Evolutionary conservation across 768 basidiomycete genomes (phyloP).

Genomic region (Rhizopogon rudus): DNA sequence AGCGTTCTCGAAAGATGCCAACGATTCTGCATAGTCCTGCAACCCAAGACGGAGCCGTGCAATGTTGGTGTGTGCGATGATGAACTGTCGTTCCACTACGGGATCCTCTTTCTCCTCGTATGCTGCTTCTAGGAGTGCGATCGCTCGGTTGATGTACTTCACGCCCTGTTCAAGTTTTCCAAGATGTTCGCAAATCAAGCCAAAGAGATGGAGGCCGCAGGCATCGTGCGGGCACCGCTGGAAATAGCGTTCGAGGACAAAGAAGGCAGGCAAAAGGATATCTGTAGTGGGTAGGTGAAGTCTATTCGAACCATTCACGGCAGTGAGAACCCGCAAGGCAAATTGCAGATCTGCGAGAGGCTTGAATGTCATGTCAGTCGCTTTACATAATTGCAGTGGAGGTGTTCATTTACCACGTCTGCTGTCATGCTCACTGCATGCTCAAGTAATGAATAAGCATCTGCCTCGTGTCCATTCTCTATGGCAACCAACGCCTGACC

Average conservation of each 20-base stretch:
- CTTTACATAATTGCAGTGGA: background rate
- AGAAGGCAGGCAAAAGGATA: slow-evolving; percentile 70
- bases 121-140: slow-evolving; percentile 69
- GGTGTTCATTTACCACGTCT: slow-evolving; percentile 45
- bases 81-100: slow-evolving; percentile 71
- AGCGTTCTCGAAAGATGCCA: slow-evolving; percentile 68
- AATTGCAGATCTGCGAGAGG: slow-evolving; percentile 80
- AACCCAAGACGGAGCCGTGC: slow-evolving; percentile 70
- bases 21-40: slow-evolving; percentile 52
- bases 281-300: slow-evolving; percentile 28
- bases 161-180: slow-evolving; percentile 62
- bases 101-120: slow-evolving; percentile 89
- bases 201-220: slow-evolving; percentile 76
- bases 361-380: slow-evolving; percentile 33
- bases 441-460: slow-evolving; percentile 66
- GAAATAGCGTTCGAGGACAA: slow-evolving; percentile 73
- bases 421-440: slow-evolving; percentile 63
- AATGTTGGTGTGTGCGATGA: slow-evolving; percentile 75
- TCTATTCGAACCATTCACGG: slow-evolving; percentile 20
- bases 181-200: slow-evolving; percentile 80
- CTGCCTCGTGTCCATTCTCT: slow-evolving; percentile 48
- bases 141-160: slow-evolving; percentile 54
- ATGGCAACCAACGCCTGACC: slow-evolving; percentile 78
- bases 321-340: slow-evolving; percentile 53
- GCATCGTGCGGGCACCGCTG: slow-evolving; percentile 64